Evolutionary conservation across 345 rosid species (phyloP), one percentile per base, ranked within the genome.

Genomic region (Hibiscus mutabilis): DNA sequence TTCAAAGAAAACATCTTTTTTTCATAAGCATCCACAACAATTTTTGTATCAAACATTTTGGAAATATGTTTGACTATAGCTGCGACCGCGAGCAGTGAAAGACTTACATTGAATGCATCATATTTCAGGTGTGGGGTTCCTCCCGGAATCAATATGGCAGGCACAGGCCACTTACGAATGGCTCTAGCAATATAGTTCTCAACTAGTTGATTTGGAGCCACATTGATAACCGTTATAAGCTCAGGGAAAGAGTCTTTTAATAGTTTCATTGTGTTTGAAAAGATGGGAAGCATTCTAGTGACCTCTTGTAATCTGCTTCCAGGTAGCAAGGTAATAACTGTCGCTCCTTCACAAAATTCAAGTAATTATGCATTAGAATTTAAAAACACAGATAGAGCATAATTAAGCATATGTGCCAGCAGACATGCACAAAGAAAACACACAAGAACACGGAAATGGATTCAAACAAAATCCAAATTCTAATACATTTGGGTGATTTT

Each of bases 261-360:
- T 79, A 70, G 81, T 56, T 81, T 76, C 71, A 88, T 67, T 27
- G 95, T 76, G 21, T 75, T 76, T 47, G 80, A 74, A 77, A 86
- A 94, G 77, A 94, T 88, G 57, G 98, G 87, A 81, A 94, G 88
- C 97, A 94, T 89, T 73, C 91, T 84, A 29, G 80, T 77, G 69
- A 91, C 95, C 82, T 94, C 98, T 79, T 91, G 97, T 77, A 91
- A 79, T 84, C 98, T 85, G 85, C 98, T 94, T 78, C 98, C 97
- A 4, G 98, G 98, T 55, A 91, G 89, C 83, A 94, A 79, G 55
- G 86, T 82, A 64, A 94, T 75, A 73, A 86, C 78, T 0, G 82
- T 87, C 47, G 95, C 89, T 79, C 88, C 97, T 89, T 75, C 40
- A 42, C 68, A 73, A 73, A 49, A 25, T 69, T 6, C 42, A 37